Evolutionary conservation across 2,329 filamentous ascomycete genomes (phyloP).

Genomic region (Penicillium digitatum): DNA sequence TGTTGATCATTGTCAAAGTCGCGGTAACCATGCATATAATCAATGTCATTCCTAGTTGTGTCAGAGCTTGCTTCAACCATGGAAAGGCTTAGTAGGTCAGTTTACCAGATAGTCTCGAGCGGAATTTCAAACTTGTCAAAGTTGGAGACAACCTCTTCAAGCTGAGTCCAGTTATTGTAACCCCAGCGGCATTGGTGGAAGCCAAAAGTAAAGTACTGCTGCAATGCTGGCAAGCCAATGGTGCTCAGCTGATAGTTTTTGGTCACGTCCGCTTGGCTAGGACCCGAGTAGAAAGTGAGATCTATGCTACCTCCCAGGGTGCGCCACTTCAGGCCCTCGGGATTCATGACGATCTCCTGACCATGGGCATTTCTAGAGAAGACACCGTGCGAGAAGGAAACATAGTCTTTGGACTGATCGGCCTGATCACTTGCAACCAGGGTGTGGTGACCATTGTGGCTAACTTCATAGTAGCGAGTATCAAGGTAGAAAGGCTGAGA

Average conservation of each 20-base stretch:
- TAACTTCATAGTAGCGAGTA: slow-evolving; percentile 66
- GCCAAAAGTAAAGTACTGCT: slow-evolving; percentile 77
- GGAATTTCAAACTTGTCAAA: slow-evolving; percentile 56
- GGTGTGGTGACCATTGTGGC: slow-evolving; percentile 47
- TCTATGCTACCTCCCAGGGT: slow-evolving; percentile 73
- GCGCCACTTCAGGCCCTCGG: slow-evolving; percentile 66
- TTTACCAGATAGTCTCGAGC: slow-evolving; percentile 49
- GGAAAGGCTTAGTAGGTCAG: background rate
- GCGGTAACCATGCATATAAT: slow-evolving; percentile 59
- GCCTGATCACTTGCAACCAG: slow-evolving; percentile 55
- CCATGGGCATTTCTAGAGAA: slow-evolving; percentile 73
- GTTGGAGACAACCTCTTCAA: slow-evolving; percentile 56
- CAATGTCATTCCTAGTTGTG: slow-evolving; percentile 42
- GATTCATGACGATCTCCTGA: slow-evolving; percentile 65
- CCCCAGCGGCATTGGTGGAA: slow-evolving; percentile 84
- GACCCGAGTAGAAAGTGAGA: slow-evolving; percentile 74
- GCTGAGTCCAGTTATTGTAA: slow-evolving; percentile 66
- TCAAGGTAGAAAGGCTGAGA: slow-evolving; percentile 75
- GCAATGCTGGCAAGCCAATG: slow-evolving; percentile 69
- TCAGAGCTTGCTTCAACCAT: background rate
- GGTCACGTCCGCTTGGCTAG: slow-evolving; percentile 63
- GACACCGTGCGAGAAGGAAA: slow-evolving; percentile 69
- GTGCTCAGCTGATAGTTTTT: slow-evolving; percentile 65
- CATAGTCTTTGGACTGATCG: slow-evolving; percentile 53
- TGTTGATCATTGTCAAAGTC: slow-evolving; percentile 56